A percentile compares a stretch with the other conserved stretches of the same genome.
Evolutionary conservation across 306 rosid genomes (phyloP).

Genomic region (Cicer chorassanicum): DNA sequence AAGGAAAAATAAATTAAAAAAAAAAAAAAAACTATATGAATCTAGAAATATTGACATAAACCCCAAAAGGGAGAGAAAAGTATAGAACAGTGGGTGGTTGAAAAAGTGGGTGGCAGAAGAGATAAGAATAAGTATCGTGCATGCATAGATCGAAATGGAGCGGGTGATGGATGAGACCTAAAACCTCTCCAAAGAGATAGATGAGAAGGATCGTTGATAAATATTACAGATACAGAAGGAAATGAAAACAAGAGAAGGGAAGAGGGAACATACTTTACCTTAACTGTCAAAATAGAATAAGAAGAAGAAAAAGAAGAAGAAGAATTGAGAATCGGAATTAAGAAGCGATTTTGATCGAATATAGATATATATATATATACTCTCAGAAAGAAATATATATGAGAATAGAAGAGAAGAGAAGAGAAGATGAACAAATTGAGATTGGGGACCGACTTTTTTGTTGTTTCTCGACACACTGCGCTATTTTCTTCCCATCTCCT

Average conservation of each 20-base stretch:
- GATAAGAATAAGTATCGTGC: neutral
- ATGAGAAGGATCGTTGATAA: slow-evolving; percentile 7
- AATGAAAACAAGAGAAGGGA: neutral
- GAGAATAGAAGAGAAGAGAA: neutral
- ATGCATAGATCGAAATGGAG: slow-evolving; percentile 30
- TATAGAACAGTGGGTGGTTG: neutral
- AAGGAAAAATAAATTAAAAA: neutral
- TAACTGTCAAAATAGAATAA: neutral
- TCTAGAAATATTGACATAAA: slow-evolving; percentile 16
- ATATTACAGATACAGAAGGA: neutral
- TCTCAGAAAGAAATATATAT: neutral
- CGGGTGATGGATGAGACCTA: slow-evolving; percentile 3
- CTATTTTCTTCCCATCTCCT: slow-evolving; percentile 11
- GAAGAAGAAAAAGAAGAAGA: neutral
- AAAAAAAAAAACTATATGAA: neutral
- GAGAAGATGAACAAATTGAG: neutral
- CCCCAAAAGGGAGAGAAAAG: slow-evolving; percentile 6
- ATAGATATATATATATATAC: too few relatives aligned
- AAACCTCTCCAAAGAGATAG: slow-evolving; percentile 11
- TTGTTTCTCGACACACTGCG: slow-evolving; percentile 11
- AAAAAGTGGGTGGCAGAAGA: neutral
- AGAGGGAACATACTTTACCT: neutral
- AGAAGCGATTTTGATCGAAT: slow-evolving; percentile 1
- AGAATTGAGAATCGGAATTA: slow-evolving; percentile 6
- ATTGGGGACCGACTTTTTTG: neutral